These are phyloP conservation scores for Trichoderma reesei DNA, from an alignment of 495 filamentous ascomycete species.

Conservation along the genomic window DNA sequence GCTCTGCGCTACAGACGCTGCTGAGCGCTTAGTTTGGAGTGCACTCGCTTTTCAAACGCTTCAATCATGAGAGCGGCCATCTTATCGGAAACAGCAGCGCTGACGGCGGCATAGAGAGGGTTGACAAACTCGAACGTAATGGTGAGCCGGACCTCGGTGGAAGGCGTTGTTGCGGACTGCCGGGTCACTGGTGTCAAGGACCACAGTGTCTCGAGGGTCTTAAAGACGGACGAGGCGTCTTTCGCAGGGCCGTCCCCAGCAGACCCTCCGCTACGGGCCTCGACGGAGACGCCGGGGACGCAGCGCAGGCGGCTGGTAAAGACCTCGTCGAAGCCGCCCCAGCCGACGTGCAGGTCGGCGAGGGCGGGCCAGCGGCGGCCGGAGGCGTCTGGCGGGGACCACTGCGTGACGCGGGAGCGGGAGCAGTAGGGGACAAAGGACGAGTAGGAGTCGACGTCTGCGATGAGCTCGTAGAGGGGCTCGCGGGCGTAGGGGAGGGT, in stretches of 20 bases:
- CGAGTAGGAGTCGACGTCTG: constrained; percentile 72
- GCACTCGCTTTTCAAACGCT: constrained; percentile 59
- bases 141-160: constrained; percentile 60
- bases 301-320: constrained; percentile 73
- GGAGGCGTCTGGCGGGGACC: constrained; percentile 29
- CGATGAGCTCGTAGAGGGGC: constrained; percentile 69
- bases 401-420: constrained; percentile 55
- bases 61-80: constrained; percentile 82
- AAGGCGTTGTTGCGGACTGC: constrained; percentile 15
- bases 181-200: constrained; percentile 21
- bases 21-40: neutral
- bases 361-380: constrained; percentile 50
- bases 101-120: constrained; percentile 70
- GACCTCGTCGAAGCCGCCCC: constrained; percentile 67
- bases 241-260: constrained; percentile 27
- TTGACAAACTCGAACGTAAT: constrained; percentile 78
- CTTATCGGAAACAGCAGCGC: constrained; percentile 68
- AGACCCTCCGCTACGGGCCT: constrained; percentile 64
- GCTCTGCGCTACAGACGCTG: neutral
- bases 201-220: constrained; percentile 72
- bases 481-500: constrained; percentile 67
- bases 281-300: constrained; percentile 52
- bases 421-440: constrained; percentile 81
- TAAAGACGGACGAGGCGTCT: constrained; percentile 48
- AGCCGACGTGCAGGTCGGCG: constrained; percentile 76